A percentile compares a stretch with the other conserved stretches of the same genome.
Conservation (phyloP, 2,329 filamentous ascomycete genomes). For the Alternaria ventricosa region DNA sequence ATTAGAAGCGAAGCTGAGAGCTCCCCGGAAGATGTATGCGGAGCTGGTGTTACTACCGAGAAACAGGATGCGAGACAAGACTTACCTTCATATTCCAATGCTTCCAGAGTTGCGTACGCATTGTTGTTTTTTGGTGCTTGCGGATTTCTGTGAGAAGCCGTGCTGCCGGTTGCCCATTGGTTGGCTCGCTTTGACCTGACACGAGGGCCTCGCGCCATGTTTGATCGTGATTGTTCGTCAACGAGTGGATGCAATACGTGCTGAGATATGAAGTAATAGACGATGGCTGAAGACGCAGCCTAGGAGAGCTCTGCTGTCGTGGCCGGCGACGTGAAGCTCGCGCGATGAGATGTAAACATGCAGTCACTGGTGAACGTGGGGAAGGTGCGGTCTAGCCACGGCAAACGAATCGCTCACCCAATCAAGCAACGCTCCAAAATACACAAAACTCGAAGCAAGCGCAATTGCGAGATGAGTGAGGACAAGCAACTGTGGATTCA, state of each 20-base stretch:
- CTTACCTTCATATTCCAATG: constrained; percentile 12
- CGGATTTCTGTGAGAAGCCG: background rate
- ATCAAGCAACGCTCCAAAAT: background rate
- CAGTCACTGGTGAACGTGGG: background rate
- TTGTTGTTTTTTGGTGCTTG: constrained; percentile 9
- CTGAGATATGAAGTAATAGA: background rate
- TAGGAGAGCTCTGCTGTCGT: background rate
- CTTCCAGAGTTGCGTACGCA: constrained; percentile 12
- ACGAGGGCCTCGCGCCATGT: constrained; percentile 14
- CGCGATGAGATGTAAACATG: background rate
- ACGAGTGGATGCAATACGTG: background rate
- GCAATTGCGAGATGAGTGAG: background rate
- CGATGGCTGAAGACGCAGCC: background rate
- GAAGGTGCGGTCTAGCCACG: constrained; percentile 5
- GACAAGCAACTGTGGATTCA: background rate
- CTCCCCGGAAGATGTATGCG: background rate
- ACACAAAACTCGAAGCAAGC: background rate
- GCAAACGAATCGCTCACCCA: constrained; percentile 3
- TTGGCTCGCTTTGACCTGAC: constrained; percentile 2
- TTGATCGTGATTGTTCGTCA: background rate
- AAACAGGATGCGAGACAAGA: background rate
- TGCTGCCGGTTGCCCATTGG: constrained; percentile 4
- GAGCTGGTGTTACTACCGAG: background rate
- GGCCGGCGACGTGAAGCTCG: background rate
- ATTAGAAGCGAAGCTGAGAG: background rate